phyloP scores from a whole-genome alignment of 2,329 filamentous ascomycete species.

The Paracamarosporium sp. region DNA sequence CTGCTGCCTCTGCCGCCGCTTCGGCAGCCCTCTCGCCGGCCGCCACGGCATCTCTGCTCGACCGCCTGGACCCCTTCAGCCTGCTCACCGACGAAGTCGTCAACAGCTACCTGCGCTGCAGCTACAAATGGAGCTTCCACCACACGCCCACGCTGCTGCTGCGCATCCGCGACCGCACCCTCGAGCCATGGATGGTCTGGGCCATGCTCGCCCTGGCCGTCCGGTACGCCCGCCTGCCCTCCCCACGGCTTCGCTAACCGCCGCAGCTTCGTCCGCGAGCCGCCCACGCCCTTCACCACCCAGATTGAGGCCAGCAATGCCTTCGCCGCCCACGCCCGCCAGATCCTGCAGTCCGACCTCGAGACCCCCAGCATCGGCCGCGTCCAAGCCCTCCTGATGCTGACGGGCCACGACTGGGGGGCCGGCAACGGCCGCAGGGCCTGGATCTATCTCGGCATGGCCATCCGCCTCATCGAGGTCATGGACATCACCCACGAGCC shows the following conservation, averaged over 20 bases:
- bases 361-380: slow-evolving; percentile 48
- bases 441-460: slow-evolving; percentile 52
- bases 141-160: slow-evolving; percentile 48
- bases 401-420: slow-evolving; percentile 56
- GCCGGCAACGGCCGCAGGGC: slow-evolving; percentile 51
- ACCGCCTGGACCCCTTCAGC: slow-evolving; percentile 45
- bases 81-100: slow-evolving; percentile 51
- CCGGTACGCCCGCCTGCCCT: slow-evolving; percentile 27
- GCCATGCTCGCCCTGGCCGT: slow-evolving; percentile 51
- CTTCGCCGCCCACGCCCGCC: slow-evolving; percentile 49
- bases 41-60: slow-evolving; percentile 36
- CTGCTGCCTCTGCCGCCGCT: slow-evolving; percentile 27
- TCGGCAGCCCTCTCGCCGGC: slow-evolving; percentile 26
- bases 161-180: slow-evolving; percentile 45
- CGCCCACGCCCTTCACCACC: slow-evolving; percentile 42
- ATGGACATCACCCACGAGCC: slow-evolving; percentile 49
- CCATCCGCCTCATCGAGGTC: slow-evolving; percentile 49
- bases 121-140: slow-evolving; percentile 53
- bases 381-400: slow-evolving; percentile 50
- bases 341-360: slow-evolving; percentile 49
- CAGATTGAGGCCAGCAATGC: slow-evolving; percentile 51
- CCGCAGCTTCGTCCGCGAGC: slow-evolving; percentile 46
- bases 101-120: slow-evolving; percentile 49
- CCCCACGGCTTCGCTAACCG: neutral
- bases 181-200: slow-evolving; percentile 50